phyloP scores from a whole-genome alignment of 345 rosid genomes.

The Lumnitzera racemosa region DNA sequence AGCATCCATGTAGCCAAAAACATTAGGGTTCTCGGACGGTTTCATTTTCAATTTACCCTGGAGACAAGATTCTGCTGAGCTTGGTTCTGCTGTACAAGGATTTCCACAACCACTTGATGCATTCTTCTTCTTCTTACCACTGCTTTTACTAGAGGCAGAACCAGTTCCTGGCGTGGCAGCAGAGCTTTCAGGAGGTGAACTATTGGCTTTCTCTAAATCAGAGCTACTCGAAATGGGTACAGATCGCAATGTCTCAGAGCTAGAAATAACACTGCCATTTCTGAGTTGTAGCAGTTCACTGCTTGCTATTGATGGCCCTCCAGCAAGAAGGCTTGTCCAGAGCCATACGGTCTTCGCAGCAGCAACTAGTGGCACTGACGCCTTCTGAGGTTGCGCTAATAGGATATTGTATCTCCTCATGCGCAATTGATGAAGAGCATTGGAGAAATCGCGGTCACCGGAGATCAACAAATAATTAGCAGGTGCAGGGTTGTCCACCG shows the following conservation, averaged over 20 bases:
- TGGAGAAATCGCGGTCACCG: conserved; percentile 45
- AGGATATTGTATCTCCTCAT: conserved; percentile 43
- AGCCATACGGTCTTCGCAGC: conserved; percentile 45
- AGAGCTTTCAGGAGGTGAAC: too few species aligned
- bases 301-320: conserved; percentile 29
- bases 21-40: too few species aligned
- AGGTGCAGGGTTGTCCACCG: conserved; percentile 46
- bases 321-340: conserved; percentile 34
- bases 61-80: too few species aligned
- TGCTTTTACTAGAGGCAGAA: too few species aligned
- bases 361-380: conserved; percentile 34
- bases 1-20: too few species aligned
- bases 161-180: too few species aligned
- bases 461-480: conserved; percentile 40
- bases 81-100: too few species aligned
- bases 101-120: too few species aligned
- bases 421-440: conserved; percentile 43
- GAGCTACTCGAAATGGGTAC: conserved; percentile 10
- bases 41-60: too few species aligned
- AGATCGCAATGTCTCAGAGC: conserved; percentile 12
- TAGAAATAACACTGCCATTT: conserved; percentile 4
- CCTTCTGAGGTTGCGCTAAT: conserved; percentile 33
- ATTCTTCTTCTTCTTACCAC: too few species aligned
- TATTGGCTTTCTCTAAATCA: too few species aligned
- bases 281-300: conserved; percentile 10